Percentiles rank a stretch among this genome's conserved stretches.
Conservation (phyloP, 2,329 filamentous ascomycete species). For the Knoxdaviesia proteae region DNA sequence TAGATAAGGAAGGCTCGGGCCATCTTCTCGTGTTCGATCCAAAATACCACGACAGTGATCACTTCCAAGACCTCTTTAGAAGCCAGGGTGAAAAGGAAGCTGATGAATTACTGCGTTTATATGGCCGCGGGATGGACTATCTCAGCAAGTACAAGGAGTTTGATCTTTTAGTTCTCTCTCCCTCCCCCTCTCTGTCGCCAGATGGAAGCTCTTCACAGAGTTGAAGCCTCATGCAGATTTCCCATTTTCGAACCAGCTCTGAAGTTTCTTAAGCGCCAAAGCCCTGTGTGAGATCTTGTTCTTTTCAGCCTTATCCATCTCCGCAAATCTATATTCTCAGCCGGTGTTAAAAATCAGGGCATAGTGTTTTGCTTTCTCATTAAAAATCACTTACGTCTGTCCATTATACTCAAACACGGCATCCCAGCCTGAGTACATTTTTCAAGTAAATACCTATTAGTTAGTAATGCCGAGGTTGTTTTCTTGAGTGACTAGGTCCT, state of each 20-base stretch:
- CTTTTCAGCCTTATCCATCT: slow-evolving; percentile 79
- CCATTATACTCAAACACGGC: slow-evolving; percentile 88
- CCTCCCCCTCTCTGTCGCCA: background rate
- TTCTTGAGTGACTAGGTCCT: slow-evolving; percentile 4
- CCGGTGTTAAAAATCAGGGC: background rate
- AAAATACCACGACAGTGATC: slow-evolving; percentile 4
- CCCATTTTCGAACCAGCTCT: slow-evolving; percentile 48
- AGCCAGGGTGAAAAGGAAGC: slow-evolving; percentile 8
- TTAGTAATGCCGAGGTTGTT: slow-evolving; percentile 4
- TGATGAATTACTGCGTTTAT: slow-evolving; percentile 41
- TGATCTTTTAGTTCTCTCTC: slow-evolving; percentile 47
- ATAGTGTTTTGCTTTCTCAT: background rate
- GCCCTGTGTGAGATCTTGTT: slow-evolving; percentile 85
- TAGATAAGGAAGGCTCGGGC: slow-evolving; percentile 35
- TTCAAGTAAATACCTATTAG: background rate
- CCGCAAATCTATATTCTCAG: slow-evolving; percentile 42
- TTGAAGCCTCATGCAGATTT: background rate
- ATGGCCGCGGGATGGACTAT: slow-evolving; percentile 49
- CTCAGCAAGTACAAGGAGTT: slow-evolving; percentile 55
- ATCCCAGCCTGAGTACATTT: slow-evolving; percentile 58
- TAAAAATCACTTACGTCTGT: slow-evolving; percentile 37
- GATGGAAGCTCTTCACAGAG: background rate
- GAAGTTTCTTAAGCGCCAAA: slow-evolving; percentile 71
- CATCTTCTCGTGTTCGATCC: slow-evolving; percentile 80
- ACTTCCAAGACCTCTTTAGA: background rate